phyloP scores from a whole-genome alignment of 2,329 filamentous ascomycete genomes.

The Corynespora cassiicola region DNA sequence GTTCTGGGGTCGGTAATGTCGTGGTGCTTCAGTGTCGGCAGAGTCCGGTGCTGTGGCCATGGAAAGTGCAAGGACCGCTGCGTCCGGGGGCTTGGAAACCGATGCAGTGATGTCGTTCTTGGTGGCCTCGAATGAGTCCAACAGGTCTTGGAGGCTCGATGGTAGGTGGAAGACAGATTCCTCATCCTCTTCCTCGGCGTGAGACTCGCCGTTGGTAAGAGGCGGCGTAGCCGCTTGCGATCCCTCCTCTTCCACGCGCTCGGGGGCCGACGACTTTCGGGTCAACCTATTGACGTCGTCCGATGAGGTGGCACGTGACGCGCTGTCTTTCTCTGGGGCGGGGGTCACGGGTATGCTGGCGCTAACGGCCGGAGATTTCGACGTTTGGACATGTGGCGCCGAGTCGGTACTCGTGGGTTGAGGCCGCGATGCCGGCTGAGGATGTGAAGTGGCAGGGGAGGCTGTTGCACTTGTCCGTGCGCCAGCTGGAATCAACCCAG shows the following conservation, averaged over 20 bases:
- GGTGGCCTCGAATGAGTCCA: constrained; percentile 87
- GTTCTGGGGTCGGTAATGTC: constrained; percentile 82
- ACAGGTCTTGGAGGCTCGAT: constrained; percentile 83
- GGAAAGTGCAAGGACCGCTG: constrained; percentile 78
- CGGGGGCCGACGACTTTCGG: constrained; percentile 34
- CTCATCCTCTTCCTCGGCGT: constrained; percentile 63
- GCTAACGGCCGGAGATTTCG: constrained; percentile 60
- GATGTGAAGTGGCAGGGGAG: constrained; percentile 55
- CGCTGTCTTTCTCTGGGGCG: constrained; percentile 51
- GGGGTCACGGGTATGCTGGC: constrained; percentile 54
- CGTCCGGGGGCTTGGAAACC: constrained; percentile 67
- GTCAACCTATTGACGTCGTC: constrained; percentile 35
- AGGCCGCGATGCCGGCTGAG: constrained; percentile 48
- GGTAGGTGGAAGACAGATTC: constrained; percentile 95
- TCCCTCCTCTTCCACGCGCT: constrained; percentile 42
- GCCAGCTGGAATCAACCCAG: constrained; percentile 56
- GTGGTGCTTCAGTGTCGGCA: constrained; percentile 80
- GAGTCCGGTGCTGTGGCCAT: constrained; percentile 76
- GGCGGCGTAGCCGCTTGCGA: constrained; percentile 44
- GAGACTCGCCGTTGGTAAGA: constrained; percentile 61
- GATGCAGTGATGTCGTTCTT: constrained; percentile 71
- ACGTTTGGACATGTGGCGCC: constrained; percentile 43
- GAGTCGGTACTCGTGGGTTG: constrained; percentile 46
- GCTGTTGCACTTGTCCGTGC: constrained; percentile 62
- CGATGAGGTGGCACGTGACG: constrained; percentile 35